These are phyloP conservation scores for Centrapalus pauciflorus DNA, from an alignment of 129 eudicot genomes.

Conservation along the genomic window DNA sequence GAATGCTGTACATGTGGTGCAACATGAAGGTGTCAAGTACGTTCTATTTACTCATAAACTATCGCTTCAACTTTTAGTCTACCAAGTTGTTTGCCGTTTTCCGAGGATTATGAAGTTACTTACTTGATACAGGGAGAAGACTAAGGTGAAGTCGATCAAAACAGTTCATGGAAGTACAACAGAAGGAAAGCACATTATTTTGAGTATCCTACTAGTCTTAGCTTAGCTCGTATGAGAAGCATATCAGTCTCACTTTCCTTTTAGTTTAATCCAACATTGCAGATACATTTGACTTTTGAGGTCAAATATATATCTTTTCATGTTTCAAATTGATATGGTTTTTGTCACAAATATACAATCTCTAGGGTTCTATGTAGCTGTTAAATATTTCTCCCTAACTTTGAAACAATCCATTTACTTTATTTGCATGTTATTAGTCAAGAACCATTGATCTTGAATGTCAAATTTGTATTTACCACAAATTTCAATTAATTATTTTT, in stretches of 20 bases:
- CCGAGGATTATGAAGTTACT: conserved; percentile 19
- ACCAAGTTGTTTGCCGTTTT: no score
- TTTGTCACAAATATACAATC: no score
- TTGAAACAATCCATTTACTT: background rate
- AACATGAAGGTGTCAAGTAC: conserved; percentile 52
- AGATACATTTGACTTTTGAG: conserved; percentile 7
- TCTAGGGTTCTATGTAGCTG: background rate
- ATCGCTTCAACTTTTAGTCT: no score
- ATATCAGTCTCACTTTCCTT: background rate
- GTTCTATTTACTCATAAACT: conserved; percentile 26
- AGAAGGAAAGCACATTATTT: conserved; percentile 52
- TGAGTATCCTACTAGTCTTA: conserved; percentile 49
- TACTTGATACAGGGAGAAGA: conserved; percentile 51
- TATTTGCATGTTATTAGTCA: background rate
- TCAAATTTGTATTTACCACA: background rate
- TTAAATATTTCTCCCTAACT: background rate
- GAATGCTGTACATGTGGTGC: conserved; percentile 29
- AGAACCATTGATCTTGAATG: background rate
- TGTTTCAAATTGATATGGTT: no score
- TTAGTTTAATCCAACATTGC: no score
- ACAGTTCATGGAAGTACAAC: conserved; percentile 36
- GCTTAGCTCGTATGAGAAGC: background rate
- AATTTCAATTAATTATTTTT: no score
- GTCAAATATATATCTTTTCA: no score
- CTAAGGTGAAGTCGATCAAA: conserved; percentile 38